Percentiles rank a stretch among this genome's conserved stretches.
phyloP scores from a whole-genome alignment of 2,329 filamentous ascomycete species.

The Neofusicoccum sp. region DNA sequence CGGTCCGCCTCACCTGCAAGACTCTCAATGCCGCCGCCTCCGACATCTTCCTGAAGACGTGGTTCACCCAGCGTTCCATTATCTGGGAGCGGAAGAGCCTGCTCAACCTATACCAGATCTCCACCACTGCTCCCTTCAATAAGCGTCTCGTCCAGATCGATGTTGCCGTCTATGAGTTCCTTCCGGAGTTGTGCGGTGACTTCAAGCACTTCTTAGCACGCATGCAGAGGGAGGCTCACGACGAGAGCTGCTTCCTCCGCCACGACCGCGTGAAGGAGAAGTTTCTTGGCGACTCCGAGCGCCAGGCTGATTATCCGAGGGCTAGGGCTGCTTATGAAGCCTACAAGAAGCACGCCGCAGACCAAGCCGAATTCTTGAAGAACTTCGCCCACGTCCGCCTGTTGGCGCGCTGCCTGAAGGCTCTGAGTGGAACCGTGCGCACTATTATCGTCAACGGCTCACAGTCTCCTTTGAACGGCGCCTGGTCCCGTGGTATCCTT shows the following conservation, averaged over 20 bases:
- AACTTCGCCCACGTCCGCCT: conserved; percentile 3
- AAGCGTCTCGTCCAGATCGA: background rate
- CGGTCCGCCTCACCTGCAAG: conserved; percentile 24
- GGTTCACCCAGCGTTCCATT: conserved; percentile 22
- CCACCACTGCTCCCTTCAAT: conserved; percentile 10
- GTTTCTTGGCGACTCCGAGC: background rate
- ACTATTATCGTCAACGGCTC: conserved; percentile 5
- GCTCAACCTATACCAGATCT: conserved; percentile 19
- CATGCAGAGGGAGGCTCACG: conserved; percentile 10
- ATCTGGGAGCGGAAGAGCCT: conserved; percentile 22
- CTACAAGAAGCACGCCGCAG: background rate
- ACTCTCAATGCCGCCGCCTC: conserved; percentile 22
- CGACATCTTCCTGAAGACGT: conserved; percentile 23
- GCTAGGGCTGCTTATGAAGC: background rate
- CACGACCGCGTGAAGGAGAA: conserved; percentile 3
- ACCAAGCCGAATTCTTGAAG: background rate
- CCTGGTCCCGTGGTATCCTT: conserved; percentile 1
- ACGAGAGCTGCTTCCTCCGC: conserved; percentile 10
- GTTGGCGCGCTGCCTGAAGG: background rate
- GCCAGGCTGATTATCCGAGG: background rate
- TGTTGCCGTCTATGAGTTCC: conserved; percentile 4
- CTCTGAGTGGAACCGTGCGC: background rate
- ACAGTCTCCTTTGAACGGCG: conserved; percentile 9
- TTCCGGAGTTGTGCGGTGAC: background rate
- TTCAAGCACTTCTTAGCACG: background rate